phyloP scores from a whole-genome alignment of 2,329 filamentous ascomycete genomes.

The Cladosporium halotolerans region DNA sequence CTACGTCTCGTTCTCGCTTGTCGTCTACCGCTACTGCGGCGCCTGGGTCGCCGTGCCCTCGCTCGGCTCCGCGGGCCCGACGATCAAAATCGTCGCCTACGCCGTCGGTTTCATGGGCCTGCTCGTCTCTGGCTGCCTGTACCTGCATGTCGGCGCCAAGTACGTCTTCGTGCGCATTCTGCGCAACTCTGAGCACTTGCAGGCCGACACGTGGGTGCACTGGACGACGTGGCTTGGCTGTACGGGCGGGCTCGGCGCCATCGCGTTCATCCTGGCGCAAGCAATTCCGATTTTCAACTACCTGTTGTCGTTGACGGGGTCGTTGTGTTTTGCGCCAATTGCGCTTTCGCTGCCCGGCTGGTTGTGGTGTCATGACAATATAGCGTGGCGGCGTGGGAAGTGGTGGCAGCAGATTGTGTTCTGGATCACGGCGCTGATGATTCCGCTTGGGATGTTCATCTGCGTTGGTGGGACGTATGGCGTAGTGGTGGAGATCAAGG shows the following conservation, averaged over 20 bases:
- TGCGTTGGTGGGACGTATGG: slow-evolving; percentile 45
- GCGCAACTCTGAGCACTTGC: slow-evolving; percentile 46
- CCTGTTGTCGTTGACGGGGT: slow-evolving; percentile 44
- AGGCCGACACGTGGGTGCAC: slow-evolving; percentile 46
- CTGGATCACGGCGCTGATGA: slow-evolving; percentile 37
- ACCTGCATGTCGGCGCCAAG: slow-evolving; percentile 48
- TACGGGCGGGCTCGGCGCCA: slow-evolving; percentile 36
- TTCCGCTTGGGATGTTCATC: slow-evolving; percentile 43
- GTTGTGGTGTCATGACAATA: slow-evolving; percentile 48
- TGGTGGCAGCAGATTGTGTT: slow-evolving; percentile 33
- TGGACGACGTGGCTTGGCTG: slow-evolving; percentile 48
- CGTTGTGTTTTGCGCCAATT: slow-evolving; percentile 47
- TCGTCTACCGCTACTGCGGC: slow-evolving; percentile 58
- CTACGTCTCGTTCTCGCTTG: slow-evolving; percentile 54
- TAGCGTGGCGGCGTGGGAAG: slow-evolving; percentile 34
- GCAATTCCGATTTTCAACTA: slow-evolving; percentile 52
- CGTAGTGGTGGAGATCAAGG: slow-evolving; percentile 46
- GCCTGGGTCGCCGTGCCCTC: slow-evolving; percentile 58
- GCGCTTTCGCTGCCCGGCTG: slow-evolving; percentile 44
- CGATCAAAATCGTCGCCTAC: slow-evolving; percentile 56
- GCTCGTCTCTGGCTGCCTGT: slow-evolving; percentile 44
- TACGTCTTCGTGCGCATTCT: slow-evolving; percentile 52
- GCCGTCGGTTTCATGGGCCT: slow-evolving; percentile 53
- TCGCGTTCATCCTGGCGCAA: slow-evolving; percentile 48
- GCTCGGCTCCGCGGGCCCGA: slow-evolving; percentile 53